A percentile compares a stretch with the other conserved stretches of the same genome.
Conservation (phyloP, 371 early-diverging fungal species). For the Saksenaea vasiformis region DNA sequence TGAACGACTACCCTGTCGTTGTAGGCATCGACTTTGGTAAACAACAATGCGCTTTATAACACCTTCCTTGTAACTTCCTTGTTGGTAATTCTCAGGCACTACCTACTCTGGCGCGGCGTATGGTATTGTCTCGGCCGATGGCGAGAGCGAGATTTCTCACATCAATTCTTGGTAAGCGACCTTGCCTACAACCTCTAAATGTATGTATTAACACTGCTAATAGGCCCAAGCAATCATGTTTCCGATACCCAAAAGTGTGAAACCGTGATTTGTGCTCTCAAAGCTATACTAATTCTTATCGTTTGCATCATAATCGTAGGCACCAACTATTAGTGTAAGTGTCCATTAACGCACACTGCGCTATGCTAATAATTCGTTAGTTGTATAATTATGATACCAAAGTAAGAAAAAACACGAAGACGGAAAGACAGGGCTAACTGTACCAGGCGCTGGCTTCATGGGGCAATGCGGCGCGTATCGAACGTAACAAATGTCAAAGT, state of each 20-base stretch:
- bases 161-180: slow-evolving; percentile 34
- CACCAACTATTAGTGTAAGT: slow-evolving; percentile 50
- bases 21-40: slow-evolving; percentile 64
- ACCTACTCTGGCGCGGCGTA: slow-evolving; percentile 64
- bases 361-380: slow-evolving; percentile 13
- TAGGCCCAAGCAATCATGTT: slow-evolving; percentile 47
- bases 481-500: slow-evolving; percentile 20
- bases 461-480: slow-evolving; percentile 43
- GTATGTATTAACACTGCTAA: neutral
- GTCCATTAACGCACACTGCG: neutral
- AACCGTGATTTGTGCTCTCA: neutral
- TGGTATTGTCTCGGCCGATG: slow-evolving; percentile 42
- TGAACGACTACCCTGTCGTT: slow-evolving; percentile 53
- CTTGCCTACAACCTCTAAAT: neutral
- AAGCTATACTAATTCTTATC: neutral
- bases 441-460: slow-evolving; percentile 37
- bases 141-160: slow-evolving; percentile 26
- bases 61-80: neutral
- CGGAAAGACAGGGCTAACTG: neutral
- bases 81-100: slow-evolving; percentile 45
- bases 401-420: slow-evolving; percentile 14
- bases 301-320: slow-evolving; percentile 13
- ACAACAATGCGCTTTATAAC: neutral
- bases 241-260: slow-evolving; percentile 45
- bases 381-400: slow-evolving; percentile 30